These are phyloP conservation scores for Hibiscus trionum DNA, from an alignment of 345 rosid genomes.

Conservation along the genomic window DNA sequence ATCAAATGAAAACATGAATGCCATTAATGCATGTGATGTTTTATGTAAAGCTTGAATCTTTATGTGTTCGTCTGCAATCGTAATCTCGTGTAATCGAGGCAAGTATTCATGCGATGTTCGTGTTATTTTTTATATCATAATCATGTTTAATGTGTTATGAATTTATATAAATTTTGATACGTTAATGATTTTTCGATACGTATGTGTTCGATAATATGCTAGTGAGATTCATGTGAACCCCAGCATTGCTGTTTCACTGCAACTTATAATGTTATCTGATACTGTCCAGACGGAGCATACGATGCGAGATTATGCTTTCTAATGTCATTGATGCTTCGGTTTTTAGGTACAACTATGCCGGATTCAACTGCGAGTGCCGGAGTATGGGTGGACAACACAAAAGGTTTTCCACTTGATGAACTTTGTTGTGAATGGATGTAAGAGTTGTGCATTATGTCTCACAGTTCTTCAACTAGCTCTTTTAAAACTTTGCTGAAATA, in stretches of 20 bases:
- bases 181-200: too few relatives aligned
- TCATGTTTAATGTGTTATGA: too few relatives aligned
- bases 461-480: not conserved
- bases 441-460: conserved; percentile 9
- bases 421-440: conserved; percentile 82
- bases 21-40: not conserved
- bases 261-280: not conserved
- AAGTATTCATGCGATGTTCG: too few relatives aligned
- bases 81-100: too few relatives aligned
- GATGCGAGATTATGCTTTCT: not conserved
- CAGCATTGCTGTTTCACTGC: not conserved
- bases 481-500: conserved; percentile 3
- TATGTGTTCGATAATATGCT: not conserved
- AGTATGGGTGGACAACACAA: conserved; percentile 95
- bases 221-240: not conserved
- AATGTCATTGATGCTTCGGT: not conserved
- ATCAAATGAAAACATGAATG: not conserved
- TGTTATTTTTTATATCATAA: too few relatives aligned
- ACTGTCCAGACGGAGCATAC: not conserved
- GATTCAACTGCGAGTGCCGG: conserved; percentile 83
- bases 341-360: conserved; percentile 65
- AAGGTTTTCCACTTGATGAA: conserved; percentile 93
- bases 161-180: too few relatives aligned
- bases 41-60: too few relatives aligned
- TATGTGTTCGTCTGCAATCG: too few relatives aligned